Conservation (phyloP, 2,329 filamentous ascomycete genomes). For the Paecilomyces sp. region DNA sequence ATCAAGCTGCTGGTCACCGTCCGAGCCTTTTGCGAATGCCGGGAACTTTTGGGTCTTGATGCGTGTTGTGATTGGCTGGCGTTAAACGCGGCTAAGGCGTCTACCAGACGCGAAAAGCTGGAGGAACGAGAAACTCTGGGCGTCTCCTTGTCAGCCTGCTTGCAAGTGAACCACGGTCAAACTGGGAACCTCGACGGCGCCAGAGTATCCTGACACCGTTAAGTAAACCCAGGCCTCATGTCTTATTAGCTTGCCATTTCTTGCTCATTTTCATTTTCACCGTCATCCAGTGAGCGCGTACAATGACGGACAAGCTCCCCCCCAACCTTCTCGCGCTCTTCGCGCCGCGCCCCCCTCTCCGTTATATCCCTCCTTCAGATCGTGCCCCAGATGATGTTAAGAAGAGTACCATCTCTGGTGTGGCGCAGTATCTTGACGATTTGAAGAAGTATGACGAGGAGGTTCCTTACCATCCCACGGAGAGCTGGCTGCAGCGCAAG, state of each 20-base stretch:
- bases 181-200: conserved; percentile 3
- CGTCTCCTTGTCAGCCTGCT: neutral
- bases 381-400: conserved; percentile 73
- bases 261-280: conserved; percentile 13
- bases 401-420: conserved; percentile 64
- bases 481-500: conserved; percentile 86
- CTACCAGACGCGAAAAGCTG: conserved; percentile 1
- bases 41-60: conserved; percentile 17
- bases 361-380: conserved; percentile 80
- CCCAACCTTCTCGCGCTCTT: conserved; percentile 90
- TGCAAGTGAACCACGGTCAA: conserved; percentile 6
- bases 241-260: conserved; percentile 5
- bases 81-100: neutral
- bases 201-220: conserved; percentile 8
- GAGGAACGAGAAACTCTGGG: neutral
- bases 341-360: conserved; percentile 83
- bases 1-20: conserved; percentile 1
- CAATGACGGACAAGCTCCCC: conserved; percentile 94
- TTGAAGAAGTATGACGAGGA: conserved; percentile 72
- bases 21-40: conserved; percentile 3
- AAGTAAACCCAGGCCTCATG: conserved; percentile 10
- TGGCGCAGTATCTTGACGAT: conserved; percentile 68
- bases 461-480: conserved; percentile 70
- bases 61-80: neutral
- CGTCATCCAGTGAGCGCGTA: conserved; percentile 17